phyloP scores from a whole-genome alignment of 352 stramenopile genomes.

The Pythium myriotylum region DNA sequence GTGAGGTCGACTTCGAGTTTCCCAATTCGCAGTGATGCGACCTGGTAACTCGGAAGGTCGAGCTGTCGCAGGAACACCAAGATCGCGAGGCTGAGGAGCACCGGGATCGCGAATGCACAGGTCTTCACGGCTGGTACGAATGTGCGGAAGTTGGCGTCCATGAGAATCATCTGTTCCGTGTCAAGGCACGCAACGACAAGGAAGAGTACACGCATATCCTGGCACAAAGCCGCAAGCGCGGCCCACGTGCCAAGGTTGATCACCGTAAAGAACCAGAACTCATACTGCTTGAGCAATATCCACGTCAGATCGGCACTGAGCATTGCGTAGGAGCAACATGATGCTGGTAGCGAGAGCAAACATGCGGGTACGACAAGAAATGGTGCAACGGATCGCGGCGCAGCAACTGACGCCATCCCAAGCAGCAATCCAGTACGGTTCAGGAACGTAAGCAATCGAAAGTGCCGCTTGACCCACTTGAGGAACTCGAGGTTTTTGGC shows the following conservation, averaged over 20 bases:
- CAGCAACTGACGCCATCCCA: slow-evolving; percentile 6
- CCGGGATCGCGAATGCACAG: slow-evolving; percentile 7
- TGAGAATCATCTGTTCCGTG: slow-evolving; percentile 11
- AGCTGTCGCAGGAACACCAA: slow-evolving; percentile 7
- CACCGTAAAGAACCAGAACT: slow-evolving; percentile 50
- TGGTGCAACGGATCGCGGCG: not conserved
- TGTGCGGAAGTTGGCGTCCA: slow-evolving; percentile 32
- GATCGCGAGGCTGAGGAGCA: slow-evolving; percentile 2
- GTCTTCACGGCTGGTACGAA: slow-evolving; percentile 17
- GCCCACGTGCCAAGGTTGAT: slow-evolving; percentile 34
- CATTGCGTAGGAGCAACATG: slow-evolving; percentile 29
- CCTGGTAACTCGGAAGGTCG: not conserved
- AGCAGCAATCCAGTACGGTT: slow-evolving; percentile 17
- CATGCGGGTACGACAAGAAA: slow-evolving; percentile 11
- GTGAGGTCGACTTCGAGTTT: slow-evolving; percentile 5
- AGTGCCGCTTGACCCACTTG: slow-evolving; percentile 25
- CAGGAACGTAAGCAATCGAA: slow-evolving; percentile 6
- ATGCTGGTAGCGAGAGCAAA: slow-evolving; percentile 9
- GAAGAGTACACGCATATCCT: slow-evolving; percentile 30
- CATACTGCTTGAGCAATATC: slow-evolving; percentile 33
- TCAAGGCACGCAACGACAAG: slow-evolving; percentile 5
- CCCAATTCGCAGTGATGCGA: not conserved
- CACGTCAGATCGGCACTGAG: slow-evolving; percentile 35
- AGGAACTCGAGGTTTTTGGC: slow-evolving; percentile 16
- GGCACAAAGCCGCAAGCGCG: slow-evolving; percentile 24